phyloP scores from a whole-genome alignment of 306 rosid species.

The Citrullus mucosospermus region DNA sequence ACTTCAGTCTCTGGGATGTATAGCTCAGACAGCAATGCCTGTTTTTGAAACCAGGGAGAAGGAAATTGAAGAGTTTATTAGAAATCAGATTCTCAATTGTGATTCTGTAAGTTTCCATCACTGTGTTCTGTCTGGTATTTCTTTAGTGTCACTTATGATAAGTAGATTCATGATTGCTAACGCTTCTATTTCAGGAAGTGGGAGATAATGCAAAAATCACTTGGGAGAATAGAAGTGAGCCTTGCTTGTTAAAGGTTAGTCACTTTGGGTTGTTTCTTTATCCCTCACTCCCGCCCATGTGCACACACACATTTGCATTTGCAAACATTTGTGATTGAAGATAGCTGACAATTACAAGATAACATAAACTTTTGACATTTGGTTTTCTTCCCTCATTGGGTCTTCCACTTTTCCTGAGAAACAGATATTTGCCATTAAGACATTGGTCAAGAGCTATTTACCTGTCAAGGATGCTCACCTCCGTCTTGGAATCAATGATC shows the following conservation, averaged over 20 bases:
- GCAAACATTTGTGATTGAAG: not conserved
- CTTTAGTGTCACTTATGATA: conserved; percentile 14
- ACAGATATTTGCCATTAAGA: conserved; percentile 84
- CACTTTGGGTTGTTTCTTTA: conserved; percentile 1
- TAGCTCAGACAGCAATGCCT: conserved; percentile 94
- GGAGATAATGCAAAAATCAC: conserved; percentile 34
- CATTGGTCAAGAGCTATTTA: conserved; percentile 81
- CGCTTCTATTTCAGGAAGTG: conserved; percentile 48
- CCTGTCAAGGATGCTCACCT: conserved; percentile 91
- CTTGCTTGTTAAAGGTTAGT: conserved; percentile 81
- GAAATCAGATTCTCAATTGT: conserved; percentile 51
- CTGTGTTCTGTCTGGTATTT: conserved; percentile 5
- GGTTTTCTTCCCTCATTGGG: not conserved
- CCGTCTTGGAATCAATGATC: conserved; percentile 50
- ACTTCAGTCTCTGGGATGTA: conserved; percentile 93
- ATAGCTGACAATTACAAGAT: not conserved
- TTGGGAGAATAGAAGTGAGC: conserved; percentile 83
- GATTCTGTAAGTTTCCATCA: conserved; percentile 42
- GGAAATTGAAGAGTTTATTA: conserved; percentile 68
- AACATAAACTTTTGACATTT: not conserved
- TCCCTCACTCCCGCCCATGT: not conserved
- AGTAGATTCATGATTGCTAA: conserved; percentile 16
- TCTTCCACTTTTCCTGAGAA: not conserved
- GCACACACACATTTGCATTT: not conserved
- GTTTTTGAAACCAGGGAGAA: conserved; percentile 88